These are phyloP conservation scores for Phytophthora sojae DNA, from an alignment of 352 stramenopile species.

Conservation along the genomic window DNA sequence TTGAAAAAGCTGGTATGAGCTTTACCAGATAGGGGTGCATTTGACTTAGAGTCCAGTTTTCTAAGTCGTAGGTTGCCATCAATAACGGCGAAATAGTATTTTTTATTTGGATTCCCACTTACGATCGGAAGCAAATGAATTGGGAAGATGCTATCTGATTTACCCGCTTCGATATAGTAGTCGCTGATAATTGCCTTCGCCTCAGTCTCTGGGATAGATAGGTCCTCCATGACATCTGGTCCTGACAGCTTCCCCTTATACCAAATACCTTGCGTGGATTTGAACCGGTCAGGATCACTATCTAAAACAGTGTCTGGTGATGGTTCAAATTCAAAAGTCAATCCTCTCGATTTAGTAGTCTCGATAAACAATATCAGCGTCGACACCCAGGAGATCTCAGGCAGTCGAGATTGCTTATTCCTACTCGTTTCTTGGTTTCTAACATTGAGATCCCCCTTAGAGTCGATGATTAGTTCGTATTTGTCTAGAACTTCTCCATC, in stretches of 20 bases:
- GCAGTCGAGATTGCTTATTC: neutral
- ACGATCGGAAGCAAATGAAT: neutral
- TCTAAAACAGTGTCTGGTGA: neutral
- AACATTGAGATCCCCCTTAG: conserved; percentile 7
- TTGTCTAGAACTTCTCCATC: neutral
- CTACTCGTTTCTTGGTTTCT: conserved; percentile 3
- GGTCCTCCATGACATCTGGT: neutral
- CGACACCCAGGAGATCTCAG: neutral
- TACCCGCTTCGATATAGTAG: neutral
- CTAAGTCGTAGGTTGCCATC: neutral
- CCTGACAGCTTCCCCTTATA: neutral
- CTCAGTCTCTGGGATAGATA: neutral
- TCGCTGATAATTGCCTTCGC: neutral
- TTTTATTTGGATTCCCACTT: neutral
- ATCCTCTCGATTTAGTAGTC: neutral
- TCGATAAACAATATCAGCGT: neutral
- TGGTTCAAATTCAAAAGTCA: neutral
- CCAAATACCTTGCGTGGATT: neutral
- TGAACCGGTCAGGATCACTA: neutral
- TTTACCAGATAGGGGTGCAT: neutral
- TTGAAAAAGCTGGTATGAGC: neutral
- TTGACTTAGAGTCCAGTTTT: neutral
- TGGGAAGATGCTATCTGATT: neutral
- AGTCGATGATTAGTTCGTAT: neutral
- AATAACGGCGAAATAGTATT: neutral